phyloP scores from a whole-genome alignment of 257 asterid genomes.

The Ilex asprella region DNA sequence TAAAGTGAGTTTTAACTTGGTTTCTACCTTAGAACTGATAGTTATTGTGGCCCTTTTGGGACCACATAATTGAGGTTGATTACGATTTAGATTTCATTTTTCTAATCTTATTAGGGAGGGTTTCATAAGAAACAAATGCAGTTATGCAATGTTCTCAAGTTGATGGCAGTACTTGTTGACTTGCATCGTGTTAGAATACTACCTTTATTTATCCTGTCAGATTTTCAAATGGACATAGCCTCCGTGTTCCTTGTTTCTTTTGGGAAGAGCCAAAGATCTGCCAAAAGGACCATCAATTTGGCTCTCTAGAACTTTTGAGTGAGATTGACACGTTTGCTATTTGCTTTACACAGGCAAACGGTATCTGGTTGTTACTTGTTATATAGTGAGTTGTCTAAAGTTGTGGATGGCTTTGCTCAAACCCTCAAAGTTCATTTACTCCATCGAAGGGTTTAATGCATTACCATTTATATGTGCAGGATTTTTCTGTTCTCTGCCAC shows the following conservation, averaged over 20 bases:
- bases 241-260: background rate
- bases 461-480: too few relatives aligned
- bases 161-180: too few relatives aligned
- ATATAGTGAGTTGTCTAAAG: too few relatives aligned
- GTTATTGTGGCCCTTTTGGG: slow-evolving; percentile 6
- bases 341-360: too few relatives aligned
- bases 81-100: background rate
- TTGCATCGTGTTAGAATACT: too few relatives aligned
- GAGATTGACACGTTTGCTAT: too few relatives aligned
- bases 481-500: too few relatives aligned
- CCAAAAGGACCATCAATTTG: background rate
- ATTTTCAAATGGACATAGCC: background rate
- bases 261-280: background rate
- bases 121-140: background rate
- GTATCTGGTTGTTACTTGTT: too few relatives aligned
- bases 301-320: background rate
- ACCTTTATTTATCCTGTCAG: background rate
- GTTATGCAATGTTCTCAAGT: background rate
- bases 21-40: slow-evolving; percentile 7
- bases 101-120: too few relatives aligned
- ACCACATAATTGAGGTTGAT: background rate
- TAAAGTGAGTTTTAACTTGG: slow-evolving; percentile 48
- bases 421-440: too few relatives aligned
- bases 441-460: too few relatives aligned
- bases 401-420: too few relatives aligned